Evolutionary conservation across 1,139 yeast species (phyloP), one percentile per base, ranked within the genome.

Genomic region (Debaryomyces sp.): DNA sequence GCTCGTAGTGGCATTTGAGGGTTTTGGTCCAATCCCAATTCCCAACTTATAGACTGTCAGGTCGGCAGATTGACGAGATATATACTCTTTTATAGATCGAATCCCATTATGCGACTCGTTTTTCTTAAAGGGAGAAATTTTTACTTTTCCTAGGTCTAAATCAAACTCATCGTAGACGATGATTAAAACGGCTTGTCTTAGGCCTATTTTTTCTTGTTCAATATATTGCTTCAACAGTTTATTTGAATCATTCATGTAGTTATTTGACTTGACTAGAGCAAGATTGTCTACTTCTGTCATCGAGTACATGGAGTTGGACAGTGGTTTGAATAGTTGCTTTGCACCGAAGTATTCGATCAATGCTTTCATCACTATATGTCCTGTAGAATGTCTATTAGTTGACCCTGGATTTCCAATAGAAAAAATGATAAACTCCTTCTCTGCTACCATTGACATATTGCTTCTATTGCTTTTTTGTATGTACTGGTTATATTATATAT

Each of bases 391-490:
- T 12, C 80, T 59, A 24, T 60, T 68, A 15, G 64, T 55, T 1
- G 70, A 66, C 0, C 79, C 79, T 1, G 80, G 80, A 53, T 75
- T 75, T 1, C 80, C 80, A 26, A 75, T 63, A 5, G 79, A 73
- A 49, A 73, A 68, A 24, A 75, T 50, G 1, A 72, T 61, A 9
- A 70, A 17, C 21, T 24, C 39, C 9, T 37, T 39, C 13, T 41
- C 43, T 30, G 13, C n/a, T 13, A 35, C 12, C 13, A 22, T 21
- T 5, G 35, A 32, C 35, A 32, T 32, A 17, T 15, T 32, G 5
- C 9, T 17, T 32, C 12, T 7, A n/a, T 6, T 32, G 18, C 5
- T n/a, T n/a, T n/a, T n/a, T n/a, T n/a, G n/a, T n/a, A 32, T 17
- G 12, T 7, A 9, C n/a, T 15, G 7, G n/a, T 10, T 9, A 2